Base-by-base conservation (phyloP, 345 rosid genomes). In the Cochlearia excelsa region DNA sequence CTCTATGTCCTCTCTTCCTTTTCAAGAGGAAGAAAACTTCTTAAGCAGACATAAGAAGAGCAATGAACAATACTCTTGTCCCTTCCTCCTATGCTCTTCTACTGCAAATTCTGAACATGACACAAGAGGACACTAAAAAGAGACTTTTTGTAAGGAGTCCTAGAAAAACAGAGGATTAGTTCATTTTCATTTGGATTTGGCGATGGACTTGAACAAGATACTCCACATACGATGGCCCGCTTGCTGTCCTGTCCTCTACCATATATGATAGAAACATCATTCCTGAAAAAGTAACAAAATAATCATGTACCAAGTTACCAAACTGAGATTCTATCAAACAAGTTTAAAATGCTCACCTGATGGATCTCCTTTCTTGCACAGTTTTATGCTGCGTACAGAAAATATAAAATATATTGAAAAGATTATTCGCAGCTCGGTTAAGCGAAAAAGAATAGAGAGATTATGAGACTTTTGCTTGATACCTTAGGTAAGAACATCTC, bases 401-500 rank as follows among this genome's bases (percentile, higher is more conserved):
- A 27, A 35, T 5, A 71, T 6, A 37, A 37, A 45, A 35, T 44
- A 28, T 10, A 65, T 10, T 2, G 11, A 71, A 16, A 42, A 37
- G 40, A 1, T 33, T 33, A 45, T 38, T 16, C 23, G 23, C 23
- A 16, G 23, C 23, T 16, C 23, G 23, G 23, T 16, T 16, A 16
- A 16, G 23, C 23, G 23, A 16, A 16, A 16, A 16, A 33, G 35
- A 33, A 33, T 5, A 33, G 23, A 6, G 30, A 48, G 23, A 16
- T 5, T 2, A 37, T 37, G 5, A 41, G 42, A 23, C 51, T 30
- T 10, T 39, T 28, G 30, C 16, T 54, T 75, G 4, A 58, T 37
- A 89, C 99, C 95, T 86, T 54, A 93, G 78, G 79, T 82, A 93
- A 42, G 95, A 89, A 74, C 96, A 79, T 79, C 99, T 87, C 72